Conservation (phyloP, 2,329 filamentous ascomycete genomes). For the Dichotomopilus funicola region DNA sequence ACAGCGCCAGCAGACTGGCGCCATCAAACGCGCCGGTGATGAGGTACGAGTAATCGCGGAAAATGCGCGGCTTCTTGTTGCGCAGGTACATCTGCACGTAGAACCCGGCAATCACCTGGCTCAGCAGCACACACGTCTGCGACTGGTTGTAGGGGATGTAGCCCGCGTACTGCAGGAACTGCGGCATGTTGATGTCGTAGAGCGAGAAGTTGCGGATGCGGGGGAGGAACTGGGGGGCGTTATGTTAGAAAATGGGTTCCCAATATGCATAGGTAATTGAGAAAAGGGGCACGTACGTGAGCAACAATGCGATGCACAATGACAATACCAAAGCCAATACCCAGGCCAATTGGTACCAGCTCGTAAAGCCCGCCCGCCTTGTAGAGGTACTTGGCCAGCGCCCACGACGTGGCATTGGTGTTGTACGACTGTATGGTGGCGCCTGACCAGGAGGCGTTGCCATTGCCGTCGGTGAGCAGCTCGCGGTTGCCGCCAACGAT, state of each 20-base stretch:
- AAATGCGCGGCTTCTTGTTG: constrained; percentile 45
- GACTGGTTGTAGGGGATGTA: constrained; percentile 49
- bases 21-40: constrained; percentile 49
- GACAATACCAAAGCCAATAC: constrained; percentile 41
- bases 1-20: constrained; percentile 41
- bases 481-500: constrained; percentile 45
- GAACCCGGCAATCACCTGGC: constrained; percentile 38
- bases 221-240: constrained; percentile 36
- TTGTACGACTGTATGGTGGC: constrained; percentile 44
- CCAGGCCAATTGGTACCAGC: constrained; percentile 45
- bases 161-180: constrained; percentile 49
- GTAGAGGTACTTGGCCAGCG: constrained; percentile 49
- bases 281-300: constrained; percentile 28
- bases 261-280: background rate
- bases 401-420: constrained; percentile 43
- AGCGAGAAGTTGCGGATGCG: constrained; percentile 38
- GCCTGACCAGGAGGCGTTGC: constrained; percentile 47
- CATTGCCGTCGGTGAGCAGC: constrained; percentile 39
- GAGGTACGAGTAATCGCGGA: constrained; percentile 49
- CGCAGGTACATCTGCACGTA: constrained; percentile 47
- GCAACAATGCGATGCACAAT: constrained; percentile 38
- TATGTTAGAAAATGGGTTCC: background rate
- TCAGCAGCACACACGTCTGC: constrained; percentile 50
- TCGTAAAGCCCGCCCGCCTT: constrained; percentile 36
- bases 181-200: constrained; percentile 44